Conservation (phyloP, 2,329 filamentous ascomycete species). For the Fusarium falciforme region DNA sequence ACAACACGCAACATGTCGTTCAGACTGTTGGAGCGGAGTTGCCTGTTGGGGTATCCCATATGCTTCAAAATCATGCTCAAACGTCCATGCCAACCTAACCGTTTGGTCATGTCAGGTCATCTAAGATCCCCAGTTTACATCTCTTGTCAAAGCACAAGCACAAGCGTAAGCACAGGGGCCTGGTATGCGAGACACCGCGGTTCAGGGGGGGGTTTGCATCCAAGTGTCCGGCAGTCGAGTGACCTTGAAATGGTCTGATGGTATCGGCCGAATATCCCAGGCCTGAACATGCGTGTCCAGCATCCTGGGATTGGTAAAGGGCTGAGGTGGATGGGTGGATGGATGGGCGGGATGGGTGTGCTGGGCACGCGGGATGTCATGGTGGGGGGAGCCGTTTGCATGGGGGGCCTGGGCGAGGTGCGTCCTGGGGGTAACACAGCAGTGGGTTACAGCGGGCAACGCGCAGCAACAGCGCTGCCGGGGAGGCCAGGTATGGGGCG, state of each 20-base stretch:
- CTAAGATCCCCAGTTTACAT: conserved; percentile 2
- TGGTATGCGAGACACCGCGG: conserved; percentile 7
- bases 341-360: neutral
- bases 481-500: conserved; percentile 18
- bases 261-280: neutral
- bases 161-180: neutral
- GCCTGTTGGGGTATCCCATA: neutral
- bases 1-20: neutral
- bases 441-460: conserved; percentile 7
- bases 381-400: conserved; percentile 19
- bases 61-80: conserved; percentile 11
- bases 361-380: conserved; percentile 37
- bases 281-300: neutral
- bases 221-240: conserved; percentile 17
- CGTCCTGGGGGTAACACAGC: conserved; percentile 2
- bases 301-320: conserved; percentile 4
- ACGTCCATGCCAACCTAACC: conserved; percentile 3
- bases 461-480: neutral
- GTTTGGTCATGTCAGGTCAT: neutral
- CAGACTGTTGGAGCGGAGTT: neutral
- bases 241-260: conserved; percentile 2
- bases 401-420: neutral
- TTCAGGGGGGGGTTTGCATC: neutral
- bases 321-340: neutral
- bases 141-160: conserved; percentile 1